Percentiles rank a stretch among this genome's conserved stretches.
Evolutionary conservation across 2,329 filamentous ascomycete genomes (phyloP).

Genomic region (Diaporthe citriasiana): DNA sequence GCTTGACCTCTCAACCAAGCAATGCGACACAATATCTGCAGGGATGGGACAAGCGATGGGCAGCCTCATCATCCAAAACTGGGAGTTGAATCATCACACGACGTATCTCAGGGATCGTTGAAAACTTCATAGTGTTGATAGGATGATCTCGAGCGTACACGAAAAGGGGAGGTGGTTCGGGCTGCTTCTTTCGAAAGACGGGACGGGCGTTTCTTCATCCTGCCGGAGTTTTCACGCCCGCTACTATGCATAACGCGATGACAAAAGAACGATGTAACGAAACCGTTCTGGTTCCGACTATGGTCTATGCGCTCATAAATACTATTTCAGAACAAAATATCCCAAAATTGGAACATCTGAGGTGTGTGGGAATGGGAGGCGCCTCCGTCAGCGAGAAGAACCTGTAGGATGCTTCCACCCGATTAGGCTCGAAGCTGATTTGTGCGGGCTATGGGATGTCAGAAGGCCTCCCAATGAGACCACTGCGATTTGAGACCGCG

Average conservation of each 20-base stretch:
- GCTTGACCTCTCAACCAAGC: slow-evolving; percentile 5
- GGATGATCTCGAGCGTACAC: no score
- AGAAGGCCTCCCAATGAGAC: slow-evolving; percentile 13
- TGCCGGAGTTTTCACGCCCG: background rate
- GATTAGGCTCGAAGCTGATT: background rate
- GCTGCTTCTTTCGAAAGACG: background rate
- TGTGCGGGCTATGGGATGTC: slow-evolving; percentile 11
- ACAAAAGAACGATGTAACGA: slow-evolving; percentile 3
- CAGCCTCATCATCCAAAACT: background rate
- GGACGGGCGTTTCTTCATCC: background rate
- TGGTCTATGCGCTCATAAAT: background rate
- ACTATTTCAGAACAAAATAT: background rate
- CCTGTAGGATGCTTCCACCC: background rate
- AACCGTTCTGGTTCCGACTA: background rate
- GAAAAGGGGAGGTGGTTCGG: background rate
- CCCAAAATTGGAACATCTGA: background rate
- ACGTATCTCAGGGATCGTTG: background rate
- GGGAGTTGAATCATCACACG: background rate
- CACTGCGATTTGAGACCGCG: background rate
- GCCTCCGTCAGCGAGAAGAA: slow-evolving; percentile 17
- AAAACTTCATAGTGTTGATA: background rate
- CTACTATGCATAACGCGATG: background rate
- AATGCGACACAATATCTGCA: slow-evolving; percentile 4
- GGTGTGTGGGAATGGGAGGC: background rate
- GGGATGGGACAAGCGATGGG: slow-evolving; percentile 18